Evolutionary conservation across 805 yeast genomes (phyloP).

Genomic region (Saturnispora ahearnii): DNA sequence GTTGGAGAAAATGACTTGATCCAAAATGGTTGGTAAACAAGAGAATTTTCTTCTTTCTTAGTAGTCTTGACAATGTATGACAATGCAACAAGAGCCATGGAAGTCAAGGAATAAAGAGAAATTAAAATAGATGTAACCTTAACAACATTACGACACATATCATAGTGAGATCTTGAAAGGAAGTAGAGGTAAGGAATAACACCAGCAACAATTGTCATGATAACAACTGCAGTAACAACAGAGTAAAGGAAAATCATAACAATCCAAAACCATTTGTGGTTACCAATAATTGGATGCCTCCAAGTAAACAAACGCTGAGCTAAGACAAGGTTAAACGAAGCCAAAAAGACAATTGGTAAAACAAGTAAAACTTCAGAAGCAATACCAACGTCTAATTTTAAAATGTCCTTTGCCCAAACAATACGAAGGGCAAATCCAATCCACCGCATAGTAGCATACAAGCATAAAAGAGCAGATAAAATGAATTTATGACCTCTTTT

Average conservation of each 20-base stretch:
- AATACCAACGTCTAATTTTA: constrained; percentile 40
- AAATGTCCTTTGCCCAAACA: constrained; percentile 48
- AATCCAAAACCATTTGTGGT: constrained; percentile 39
- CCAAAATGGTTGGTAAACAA: constrained; percentile 71
- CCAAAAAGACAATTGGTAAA: constrained; percentile 49
- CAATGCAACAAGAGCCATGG: constrained; percentile 38
- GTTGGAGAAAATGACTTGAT: constrained; percentile 50
- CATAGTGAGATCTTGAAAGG: constrained; percentile 34
- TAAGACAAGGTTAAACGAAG: constrained; percentile 51
- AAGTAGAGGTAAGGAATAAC: constrained; percentile 51
- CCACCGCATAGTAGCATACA: constrained; percentile 44
- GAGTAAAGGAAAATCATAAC: constrained; percentile 42
- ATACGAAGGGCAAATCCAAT: constrained; percentile 53
- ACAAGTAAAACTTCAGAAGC: constrained; percentile 48
- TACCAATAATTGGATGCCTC: constrained; percentile 68
- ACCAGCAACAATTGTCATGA: constrained; percentile 63
- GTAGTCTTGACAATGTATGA: constrained; percentile 53
- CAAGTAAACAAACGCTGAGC: constrained; percentile 71
- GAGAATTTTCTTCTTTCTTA: constrained; percentile 36
- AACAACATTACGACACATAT: constrained; percentile 45
- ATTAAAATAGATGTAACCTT: constrained; percentile 42
- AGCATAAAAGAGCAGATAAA: constrained; percentile 42
- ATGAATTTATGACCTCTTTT: constrained; percentile 54
- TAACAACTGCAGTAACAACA: constrained; percentile 47
- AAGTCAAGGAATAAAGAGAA: constrained; percentile 43